These are phyloP conservation scores for Golubevia pallescens DNA, from an alignment of 1,284 basidiomycete species.

Conservation along the genomic window DNA sequence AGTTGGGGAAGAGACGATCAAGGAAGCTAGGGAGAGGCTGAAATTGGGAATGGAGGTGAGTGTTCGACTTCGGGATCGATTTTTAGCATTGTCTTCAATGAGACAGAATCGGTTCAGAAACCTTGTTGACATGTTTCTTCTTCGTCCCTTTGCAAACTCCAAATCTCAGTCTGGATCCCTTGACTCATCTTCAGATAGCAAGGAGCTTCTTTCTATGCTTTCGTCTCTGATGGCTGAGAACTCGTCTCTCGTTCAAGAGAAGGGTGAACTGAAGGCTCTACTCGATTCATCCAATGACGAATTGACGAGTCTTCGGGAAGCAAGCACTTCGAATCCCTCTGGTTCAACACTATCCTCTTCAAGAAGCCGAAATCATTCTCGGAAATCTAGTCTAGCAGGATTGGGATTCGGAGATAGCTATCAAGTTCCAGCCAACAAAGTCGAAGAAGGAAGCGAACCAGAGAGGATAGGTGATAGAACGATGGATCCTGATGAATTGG, in stretches of 20 bases:
- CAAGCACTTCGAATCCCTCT: too few relatives aligned
- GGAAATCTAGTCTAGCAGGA: not conserved
- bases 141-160: too few relatives aligned
- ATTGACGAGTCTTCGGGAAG: slow-evolving; percentile 14
- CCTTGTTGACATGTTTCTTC: too few relatives aligned
- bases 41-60: slow-evolving; percentile 2
- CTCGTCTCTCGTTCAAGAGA: slow-evolving; percentile 27
- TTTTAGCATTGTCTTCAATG: too few relatives aligned
- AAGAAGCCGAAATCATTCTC: not conserved
- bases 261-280: slow-evolving; percentile 23
- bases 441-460: not conserved
- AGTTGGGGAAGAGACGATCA: slow-evolving; percentile 22
- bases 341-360: not conserved
- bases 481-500: not conserved
- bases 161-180: too few relatives aligned
- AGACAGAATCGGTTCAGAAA: too few relatives aligned
- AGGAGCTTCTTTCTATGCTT: slow-evolving; percentile 1
- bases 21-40: slow-evolving; percentile 23
- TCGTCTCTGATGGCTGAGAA: slow-evolving; percentile 32
- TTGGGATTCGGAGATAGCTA: slow-evolving; percentile 8
- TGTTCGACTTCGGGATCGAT: too few relatives aligned
- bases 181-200: too few relatives aligned
- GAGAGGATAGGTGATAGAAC: not conserved
- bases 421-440: not conserved
- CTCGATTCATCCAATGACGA: slow-evolving; percentile 47